A percentile compares a stretch with the other conserved stretches of the same genome.
Conservation (phyloP, 2,329 filamentous ascomycete genomes). For the Colletotrichum musicola region DNA sequence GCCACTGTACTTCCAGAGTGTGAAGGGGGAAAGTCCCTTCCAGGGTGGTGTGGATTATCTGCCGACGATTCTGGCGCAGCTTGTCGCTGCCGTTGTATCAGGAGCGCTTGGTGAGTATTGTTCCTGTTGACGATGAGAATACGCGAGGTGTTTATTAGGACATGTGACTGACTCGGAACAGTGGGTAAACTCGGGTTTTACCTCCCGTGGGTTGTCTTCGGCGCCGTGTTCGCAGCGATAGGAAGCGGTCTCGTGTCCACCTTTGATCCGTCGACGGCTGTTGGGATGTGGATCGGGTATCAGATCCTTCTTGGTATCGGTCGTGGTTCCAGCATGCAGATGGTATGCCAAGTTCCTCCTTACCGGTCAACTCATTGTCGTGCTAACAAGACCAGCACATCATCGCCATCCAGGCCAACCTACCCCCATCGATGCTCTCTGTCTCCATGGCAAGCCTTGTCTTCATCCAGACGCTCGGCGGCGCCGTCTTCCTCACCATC, state of each 20-base stretch:
- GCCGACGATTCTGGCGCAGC: conserved; percentile 54
- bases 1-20: conserved; percentile 65
- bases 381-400: conserved; percentile 48
- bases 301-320: conserved; percentile 59
- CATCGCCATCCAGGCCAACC: conserved; percentile 47
- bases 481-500: conserved; percentile 60
- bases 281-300: conserved; percentile 60
- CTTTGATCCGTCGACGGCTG: conserved; percentile 47
- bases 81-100: conserved; percentile 50
- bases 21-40: conserved; percentile 54
- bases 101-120: conserved; percentile 48
- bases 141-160: neutral
- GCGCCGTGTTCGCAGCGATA: conserved; percentile 51
- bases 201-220: conserved; percentile 46
- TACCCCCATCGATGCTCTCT: conserved; percentile 42
- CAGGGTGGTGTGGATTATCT: conserved; percentile 55
- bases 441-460: conserved; percentile 46
- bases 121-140: neutral
- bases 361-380: conserved; percentile 39
- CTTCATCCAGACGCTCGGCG: conserved; percentile 59
- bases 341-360: conserved; percentile 52
- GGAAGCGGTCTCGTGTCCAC: conserved; percentile 55
- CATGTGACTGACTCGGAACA: neutral
- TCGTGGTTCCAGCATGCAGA: conserved; percentile 60
- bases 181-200: conserved; percentile 47